These are phyloP conservation scores for Odontarrhena argentea DNA, from an alignment of 345 rosid species.

Conservation along the genomic window DNA sequence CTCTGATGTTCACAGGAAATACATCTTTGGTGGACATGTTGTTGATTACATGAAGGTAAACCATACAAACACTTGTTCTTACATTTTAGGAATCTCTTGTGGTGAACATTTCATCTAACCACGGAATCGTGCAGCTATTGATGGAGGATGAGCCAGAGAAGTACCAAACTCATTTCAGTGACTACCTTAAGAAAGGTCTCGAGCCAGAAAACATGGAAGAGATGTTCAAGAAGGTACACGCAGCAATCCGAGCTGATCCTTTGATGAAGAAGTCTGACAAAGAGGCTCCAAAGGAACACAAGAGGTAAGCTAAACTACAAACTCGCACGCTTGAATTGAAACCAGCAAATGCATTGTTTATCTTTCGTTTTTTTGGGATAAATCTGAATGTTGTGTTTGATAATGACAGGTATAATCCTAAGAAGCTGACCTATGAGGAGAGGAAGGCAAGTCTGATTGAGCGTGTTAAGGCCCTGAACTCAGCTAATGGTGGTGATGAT, in stretches of 20 bases:
- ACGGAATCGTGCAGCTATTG: slow-evolving; percentile 2
- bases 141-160: slow-evolving; percentile 24
- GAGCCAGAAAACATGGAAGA: slow-evolving; percentile 58
- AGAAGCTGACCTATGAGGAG: slow-evolving; percentile 78
- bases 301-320: slow-evolving; percentile 44
- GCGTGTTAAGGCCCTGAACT: slow-evolving; percentile 61
- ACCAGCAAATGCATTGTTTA: background rate
- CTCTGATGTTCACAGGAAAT: slow-evolving; percentile 71
- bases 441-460: slow-evolving; percentile 67
- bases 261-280: slow-evolving; percentile 49
- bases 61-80: background rate
- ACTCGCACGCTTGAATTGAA: background rate
- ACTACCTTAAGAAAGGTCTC: slow-evolving; percentile 50
- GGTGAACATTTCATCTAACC: background rate
- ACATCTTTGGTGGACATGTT: slow-evolving; percentile 76
- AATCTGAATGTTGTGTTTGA: background rate
- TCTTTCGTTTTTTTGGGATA: background rate
- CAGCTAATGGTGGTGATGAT: slow-evolving; percentile 45
- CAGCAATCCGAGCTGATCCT: slow-evolving; percentile 67
- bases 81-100: background rate
- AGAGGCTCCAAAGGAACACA: slow-evolving; percentile 55
- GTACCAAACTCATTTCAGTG: slow-evolving; percentile 23
- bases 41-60: slow-evolving; percentile 62
- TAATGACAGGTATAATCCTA: slow-evolving; percentile 44
- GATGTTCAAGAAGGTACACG: slow-evolving; percentile 65